Evolutionary conservation across 1,284 basidiomycete species (phyloP).

Genomic region (Trametes hirsuta): DNA sequence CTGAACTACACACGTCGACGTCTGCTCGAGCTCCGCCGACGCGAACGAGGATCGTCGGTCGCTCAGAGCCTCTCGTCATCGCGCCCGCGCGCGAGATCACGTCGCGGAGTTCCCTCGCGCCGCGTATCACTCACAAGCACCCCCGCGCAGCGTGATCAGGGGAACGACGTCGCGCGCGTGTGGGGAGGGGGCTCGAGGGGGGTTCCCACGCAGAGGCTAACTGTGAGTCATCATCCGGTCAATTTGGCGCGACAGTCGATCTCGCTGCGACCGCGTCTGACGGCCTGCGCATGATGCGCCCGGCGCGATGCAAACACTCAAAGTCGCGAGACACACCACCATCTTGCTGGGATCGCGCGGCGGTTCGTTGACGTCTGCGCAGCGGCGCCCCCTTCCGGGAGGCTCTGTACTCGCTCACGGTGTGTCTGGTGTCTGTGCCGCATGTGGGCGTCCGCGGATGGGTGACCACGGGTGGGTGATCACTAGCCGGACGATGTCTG

Average conservation of each 20-base stretch:
- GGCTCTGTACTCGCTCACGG: no score
- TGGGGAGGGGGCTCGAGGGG: not conserved
- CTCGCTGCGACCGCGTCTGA: not conserved
- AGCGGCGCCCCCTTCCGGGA: no score
- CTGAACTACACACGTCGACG: no score
- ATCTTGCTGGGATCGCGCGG: not conserved
- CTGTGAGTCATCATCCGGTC: conserved; percentile 1
- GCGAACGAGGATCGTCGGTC: not conserved
- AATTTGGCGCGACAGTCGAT: not conserved
- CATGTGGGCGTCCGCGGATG: not conserved
- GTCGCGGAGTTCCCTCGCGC: conserved; percentile 8
- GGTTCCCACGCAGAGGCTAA: not conserved
- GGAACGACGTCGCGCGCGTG: no score
- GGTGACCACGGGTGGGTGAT: no score
- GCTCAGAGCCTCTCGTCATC: not conserved
- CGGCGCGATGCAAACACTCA: conserved; percentile 1
- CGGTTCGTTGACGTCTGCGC: not conserved
- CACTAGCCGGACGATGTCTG: not conserved
- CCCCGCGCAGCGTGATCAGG: not conserved
- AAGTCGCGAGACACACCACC: not conserved
- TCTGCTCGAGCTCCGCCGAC: not conserved
- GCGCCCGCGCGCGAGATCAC: not conserved
- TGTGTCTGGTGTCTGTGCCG: not conserved
- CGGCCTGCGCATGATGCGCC: conserved; percentile 11
- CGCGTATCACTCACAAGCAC: conserved; percentile 7